Base-by-base conservation (phyloP, 176 grass and related monocot species). In the Pontederia paniculata region DNA sequence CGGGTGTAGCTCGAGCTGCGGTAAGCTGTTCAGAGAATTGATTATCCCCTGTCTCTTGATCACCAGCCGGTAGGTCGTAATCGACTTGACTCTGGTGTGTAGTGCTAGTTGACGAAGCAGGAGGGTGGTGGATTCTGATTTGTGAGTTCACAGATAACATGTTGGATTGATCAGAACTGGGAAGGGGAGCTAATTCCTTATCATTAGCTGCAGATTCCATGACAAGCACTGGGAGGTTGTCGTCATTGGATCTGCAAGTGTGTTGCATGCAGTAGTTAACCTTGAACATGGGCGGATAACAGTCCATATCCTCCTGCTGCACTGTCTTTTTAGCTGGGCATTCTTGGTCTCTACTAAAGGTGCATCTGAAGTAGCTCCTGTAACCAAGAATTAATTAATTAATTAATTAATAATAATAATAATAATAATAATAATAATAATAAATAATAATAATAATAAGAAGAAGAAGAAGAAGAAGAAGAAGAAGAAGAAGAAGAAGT, bases 301-400 rank as follows among this genome's bases (percentile, higher is more conserved):
- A 19, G 14, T 14, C 5, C 17, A 10, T 23, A 13, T 28, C 54
- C n/a, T 23, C 8, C 23, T 56, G 21, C 54, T 56, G 54, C 18
- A 56, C 21, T 14, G 54, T 56, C 54, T 56, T 56, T 22, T 6
- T 56, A 4, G 54, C 54, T 22, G 6, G 12, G 21, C 54, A 56
- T 13, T 19, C 54, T 56, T 56, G 55, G 12, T 37, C 54, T 3
- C 23, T 22, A 4, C 12, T 56, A 22, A 23, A 23, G 23, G 11
- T 56, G 54, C 54, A 56, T 22, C 19, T 56, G 54, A 23, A 56
- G 22, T 56, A 56, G 54, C 54, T 21, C 54, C 54, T 58, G 55
- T 10, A 5, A 23, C 15, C 48, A 50, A 16, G 48, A 16, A 17
- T 50, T 17, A 17, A 6, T 37, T 5, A 37, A n/a, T n/a, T n/a